Evolutionary conservation across 2,329 filamentous ascomycete genomes (phyloP).

Genomic region (Xylaria sp.): DNA sequence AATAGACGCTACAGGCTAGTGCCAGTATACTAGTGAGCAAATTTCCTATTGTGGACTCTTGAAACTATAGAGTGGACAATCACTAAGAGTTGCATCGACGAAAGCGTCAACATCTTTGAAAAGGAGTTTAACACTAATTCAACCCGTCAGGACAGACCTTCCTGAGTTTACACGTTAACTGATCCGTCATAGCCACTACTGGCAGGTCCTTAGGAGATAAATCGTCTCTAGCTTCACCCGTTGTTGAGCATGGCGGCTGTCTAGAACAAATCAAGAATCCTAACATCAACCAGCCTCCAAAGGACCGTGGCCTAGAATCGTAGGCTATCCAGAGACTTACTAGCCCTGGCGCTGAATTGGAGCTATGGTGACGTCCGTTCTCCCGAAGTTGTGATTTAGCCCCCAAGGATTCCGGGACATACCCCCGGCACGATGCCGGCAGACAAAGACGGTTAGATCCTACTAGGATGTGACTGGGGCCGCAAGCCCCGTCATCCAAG

Average conservation of each 20-base stretch:
- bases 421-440: conserved; percentile 15
- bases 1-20: too few relatives aligned
- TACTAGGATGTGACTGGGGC: background rate
- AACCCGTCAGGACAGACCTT: background rate
- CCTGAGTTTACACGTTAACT: conserved; percentile 15
- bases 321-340: background rate
- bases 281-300: background rate
- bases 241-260: background rate
- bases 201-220: conserved; percentile 17
- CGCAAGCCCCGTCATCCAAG: conserved; percentile 1
- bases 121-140: background rate
- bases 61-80: background rate
- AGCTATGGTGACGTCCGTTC: conserved; percentile 7
- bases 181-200: background rate
- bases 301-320: conserved; percentile 3
- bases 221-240: conserved; percentile 5
- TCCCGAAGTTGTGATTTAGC: conserved; percentile 4
- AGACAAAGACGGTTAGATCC: conserved; percentile 10
- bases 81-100: background rate
- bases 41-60: background rate
- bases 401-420: conserved; percentile 19
- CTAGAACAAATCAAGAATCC: conserved; percentile 11
- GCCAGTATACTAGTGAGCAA: too few relatives aligned
- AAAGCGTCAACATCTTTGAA: background rate
- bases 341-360: background rate